These are phyloP conservation scores for Tetrapyrgos nigripes DNA, from an alignment of 1,284 basidiomycete genomes.

Conservation along the genomic window DNA sequence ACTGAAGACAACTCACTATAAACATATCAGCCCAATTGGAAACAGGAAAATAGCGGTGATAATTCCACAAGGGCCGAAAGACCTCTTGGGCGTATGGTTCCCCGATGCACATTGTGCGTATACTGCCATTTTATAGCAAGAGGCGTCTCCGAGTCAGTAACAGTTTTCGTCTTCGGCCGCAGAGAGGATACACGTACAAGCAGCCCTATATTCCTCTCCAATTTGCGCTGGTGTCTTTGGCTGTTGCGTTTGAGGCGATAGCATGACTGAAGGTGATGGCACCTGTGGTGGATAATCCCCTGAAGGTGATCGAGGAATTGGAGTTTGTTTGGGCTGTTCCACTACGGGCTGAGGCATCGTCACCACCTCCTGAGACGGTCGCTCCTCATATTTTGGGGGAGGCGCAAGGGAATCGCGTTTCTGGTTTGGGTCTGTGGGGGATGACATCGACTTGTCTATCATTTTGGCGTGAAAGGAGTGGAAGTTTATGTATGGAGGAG, in stretches of 20 bases:
- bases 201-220: constrained; percentile 10
- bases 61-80: constrained; percentile 41
- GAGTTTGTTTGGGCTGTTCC: neutral
- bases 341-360: neutral
- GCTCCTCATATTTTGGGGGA: too few species aligned
- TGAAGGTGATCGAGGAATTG: neutral
- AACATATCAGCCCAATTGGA: constrained; percentile 39
- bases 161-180: too few species aligned
- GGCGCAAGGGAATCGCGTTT: too few species aligned
- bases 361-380: too few species aligned
- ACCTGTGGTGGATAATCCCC: neutral
- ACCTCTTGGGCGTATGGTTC: constrained; percentile 33
- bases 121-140: constrained; percentile 23
- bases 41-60: constrained; percentile 41
- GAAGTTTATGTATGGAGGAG: too few species aligned
- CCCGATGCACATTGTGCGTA: constrained; percentile 40
- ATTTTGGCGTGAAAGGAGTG: too few species aligned
- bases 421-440: too few species aligned
- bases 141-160: neutral
- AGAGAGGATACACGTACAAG: neutral
- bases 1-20: constrained; percentile 29
- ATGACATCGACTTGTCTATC: too few species aligned
- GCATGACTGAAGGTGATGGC: too few species aligned
- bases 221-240: constrained; percentile 6
- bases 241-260: neutral